phyloP scores from a whole-genome alignment of 2,329 filamentous ascomycete species.

The Trichothecium sympodiale region DNA sequence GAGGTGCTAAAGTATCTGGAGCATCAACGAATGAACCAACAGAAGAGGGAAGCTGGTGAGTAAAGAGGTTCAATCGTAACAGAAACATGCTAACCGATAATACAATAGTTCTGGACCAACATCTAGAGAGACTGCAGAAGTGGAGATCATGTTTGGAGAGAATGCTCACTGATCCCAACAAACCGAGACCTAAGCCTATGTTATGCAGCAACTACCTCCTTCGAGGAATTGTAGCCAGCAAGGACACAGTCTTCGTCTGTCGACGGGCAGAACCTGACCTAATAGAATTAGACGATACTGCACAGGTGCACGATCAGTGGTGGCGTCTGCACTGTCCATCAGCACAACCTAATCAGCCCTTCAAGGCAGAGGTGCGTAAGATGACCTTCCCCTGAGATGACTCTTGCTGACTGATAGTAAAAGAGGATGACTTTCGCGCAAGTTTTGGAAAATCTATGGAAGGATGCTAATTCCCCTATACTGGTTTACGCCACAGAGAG shows the following conservation, averaged over 20 bases:
- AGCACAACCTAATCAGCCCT: constrained; percentile 26
- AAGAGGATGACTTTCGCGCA: constrained; percentile 37
- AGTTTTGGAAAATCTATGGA: constrained; percentile 33
- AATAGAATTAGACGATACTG: constrained; percentile 26
- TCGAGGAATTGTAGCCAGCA: constrained; percentile 37
- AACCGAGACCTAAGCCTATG: constrained; percentile 24
- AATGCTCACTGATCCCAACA: constrained; percentile 27
- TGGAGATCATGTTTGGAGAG: constrained; percentile 20
- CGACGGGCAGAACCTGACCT: constrained; percentile 27
- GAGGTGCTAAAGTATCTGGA: constrained; percentile 19
- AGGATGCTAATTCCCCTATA: constrained; percentile 34
- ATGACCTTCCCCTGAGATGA: not conserved
- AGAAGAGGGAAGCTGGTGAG: constrained; percentile 22
- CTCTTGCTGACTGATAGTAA: constrained; percentile 8
- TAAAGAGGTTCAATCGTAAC: not conserved
- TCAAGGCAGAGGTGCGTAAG: constrained; percentile 35
- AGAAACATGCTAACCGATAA: constrained; percentile 10
- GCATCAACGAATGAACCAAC: constrained; percentile 22
- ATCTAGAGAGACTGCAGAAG: constrained; percentile 18
- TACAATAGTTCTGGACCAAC: constrained; percentile 15
- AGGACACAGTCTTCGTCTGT: constrained; percentile 39
- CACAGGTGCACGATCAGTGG: constrained; percentile 36
- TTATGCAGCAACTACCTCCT: constrained; percentile 35
- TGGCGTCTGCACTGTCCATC: constrained; percentile 36
- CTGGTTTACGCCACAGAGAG: constrained; percentile 43